Conservation (phyloP, 805 yeast genomes). For the Candida golubevii region DNA sequence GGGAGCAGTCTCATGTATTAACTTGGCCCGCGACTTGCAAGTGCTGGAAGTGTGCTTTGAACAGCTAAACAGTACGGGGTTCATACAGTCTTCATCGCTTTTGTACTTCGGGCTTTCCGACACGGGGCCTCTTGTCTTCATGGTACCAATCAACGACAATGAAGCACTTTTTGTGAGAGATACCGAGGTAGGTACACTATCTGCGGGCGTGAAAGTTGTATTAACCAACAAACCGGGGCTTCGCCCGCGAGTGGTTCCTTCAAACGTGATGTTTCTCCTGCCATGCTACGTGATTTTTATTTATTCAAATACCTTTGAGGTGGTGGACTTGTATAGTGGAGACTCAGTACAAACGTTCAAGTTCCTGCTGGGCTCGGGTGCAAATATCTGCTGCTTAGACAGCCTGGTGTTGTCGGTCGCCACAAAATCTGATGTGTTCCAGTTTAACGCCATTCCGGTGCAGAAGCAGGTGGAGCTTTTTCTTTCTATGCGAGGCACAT, state of each 20-base stretch:
- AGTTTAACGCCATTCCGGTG: slow-evolving; percentile 24
- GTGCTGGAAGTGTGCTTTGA: slow-evolving; percentile 18
- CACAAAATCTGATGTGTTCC: slow-evolving; percentile 28
- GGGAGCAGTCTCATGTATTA: slow-evolving; percentile 26
- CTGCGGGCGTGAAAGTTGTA: slow-evolving; percentile 22
- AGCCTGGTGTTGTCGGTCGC: slow-evolving; percentile 16
- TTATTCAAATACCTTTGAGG: slow-evolving; percentile 30
- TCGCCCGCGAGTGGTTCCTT: slow-evolving; percentile 16
- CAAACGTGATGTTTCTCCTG: slow-evolving; percentile 21
- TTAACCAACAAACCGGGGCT: slow-evolving; percentile 2
- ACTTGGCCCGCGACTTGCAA: slow-evolving; percentile 17
- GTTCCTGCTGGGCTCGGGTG: slow-evolving; percentile 28
- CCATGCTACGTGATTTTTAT: slow-evolving; percentile 33
- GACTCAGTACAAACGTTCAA: slow-evolving; percentile 30
- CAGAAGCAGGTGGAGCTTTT: slow-evolving; percentile 38
- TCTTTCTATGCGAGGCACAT: slow-evolving; percentile 19
- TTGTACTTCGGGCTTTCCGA: slow-evolving; percentile 36
- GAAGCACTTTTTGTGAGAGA: slow-evolving; percentile 29
- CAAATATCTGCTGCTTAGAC: slow-evolving; percentile 17
- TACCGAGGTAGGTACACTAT: slow-evolving; percentile 23
- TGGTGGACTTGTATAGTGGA: slow-evolving; percentile 33
- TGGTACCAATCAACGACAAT: slow-evolving; percentile 14
- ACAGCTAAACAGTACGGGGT: slow-evolving; percentile 16
- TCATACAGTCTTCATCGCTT: slow-evolving; percentile 27
- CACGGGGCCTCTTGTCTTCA: slow-evolving; percentile 25